Evolutionary conservation across 441 rosid species (phyloP).

Genomic region (Viola pubescens): DNA sequence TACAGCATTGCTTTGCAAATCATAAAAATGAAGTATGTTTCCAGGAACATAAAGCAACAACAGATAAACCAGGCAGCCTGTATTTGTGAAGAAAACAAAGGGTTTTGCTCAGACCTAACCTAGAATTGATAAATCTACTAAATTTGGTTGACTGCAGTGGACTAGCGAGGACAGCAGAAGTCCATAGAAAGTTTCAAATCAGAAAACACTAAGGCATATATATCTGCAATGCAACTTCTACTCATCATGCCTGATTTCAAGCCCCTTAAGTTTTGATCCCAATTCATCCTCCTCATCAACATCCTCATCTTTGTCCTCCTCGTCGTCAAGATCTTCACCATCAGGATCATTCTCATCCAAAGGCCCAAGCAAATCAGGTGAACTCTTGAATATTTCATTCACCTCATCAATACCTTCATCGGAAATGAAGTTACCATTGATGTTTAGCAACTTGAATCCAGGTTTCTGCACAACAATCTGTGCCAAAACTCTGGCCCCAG

Average conservation of each 20-base stretch:
- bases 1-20: conserved; percentile 11
- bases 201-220: not conserved
- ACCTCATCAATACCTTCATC: conserved; percentile 91
- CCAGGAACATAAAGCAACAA: not conserved
- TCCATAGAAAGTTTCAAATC: conserved; percentile 1
- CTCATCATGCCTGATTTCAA: conserved; percentile 47
- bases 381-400: conserved; percentile 56
- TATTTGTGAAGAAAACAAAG: not conserved
- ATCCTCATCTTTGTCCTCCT: conserved; percentile 44
- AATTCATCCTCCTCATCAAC: conserved; percentile 43
- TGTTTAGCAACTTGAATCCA: conserved; percentile 59
- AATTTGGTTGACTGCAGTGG: conserved; percentile 8
- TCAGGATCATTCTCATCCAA: conserved; percentile 91
- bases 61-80: conserved; percentile 6
- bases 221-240: conserved; percentile 14
- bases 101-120: conserved; percentile 9
- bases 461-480: conserved; percentile 56
- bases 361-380: conserved; percentile 50
- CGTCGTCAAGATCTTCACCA: conserved; percentile 63
- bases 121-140: conserved; percentile 13
- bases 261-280: conserved; percentile 59
- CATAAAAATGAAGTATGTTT: conserved; percentile 3
- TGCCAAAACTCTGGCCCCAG: conserved; percentile 67
- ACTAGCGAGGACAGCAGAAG: conserved; percentile 14
- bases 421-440: conserved; percentile 73